A percentile compares a stretch with the other conserved stretches of the same genome.
These are phyloP conservation scores for Auriculariales sp. DNA, from an alignment of 768 basidiomycete species.

Conservation along the genomic window DNA sequence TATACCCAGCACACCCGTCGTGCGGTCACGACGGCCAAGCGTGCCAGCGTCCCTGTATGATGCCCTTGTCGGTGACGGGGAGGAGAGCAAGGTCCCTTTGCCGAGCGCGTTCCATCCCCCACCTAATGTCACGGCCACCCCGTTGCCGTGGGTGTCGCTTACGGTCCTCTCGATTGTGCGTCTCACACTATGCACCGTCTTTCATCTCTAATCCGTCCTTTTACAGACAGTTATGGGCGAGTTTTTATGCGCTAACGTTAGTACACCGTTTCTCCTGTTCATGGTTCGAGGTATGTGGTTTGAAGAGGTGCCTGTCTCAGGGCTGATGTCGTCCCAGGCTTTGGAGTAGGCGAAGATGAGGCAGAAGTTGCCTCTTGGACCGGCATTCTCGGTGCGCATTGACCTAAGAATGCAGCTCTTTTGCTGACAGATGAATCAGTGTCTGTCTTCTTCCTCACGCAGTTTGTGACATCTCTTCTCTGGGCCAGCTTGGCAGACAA, in stretches of 20 bases:
- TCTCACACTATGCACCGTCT: slow-evolving; percentile 8
- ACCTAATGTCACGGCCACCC: slow-evolving; percentile 36
- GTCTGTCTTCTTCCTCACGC: slow-evolving; percentile 81
- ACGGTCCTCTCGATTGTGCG: slow-evolving; percentile 80
- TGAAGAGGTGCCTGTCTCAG: background rate
- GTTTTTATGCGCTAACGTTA: slow-evolving; percentile 86
- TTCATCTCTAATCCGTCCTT: slow-evolving; percentile 1
- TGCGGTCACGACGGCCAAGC: no score
- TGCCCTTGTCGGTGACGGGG: background rate
- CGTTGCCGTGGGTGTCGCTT: slow-evolving; percentile 78
- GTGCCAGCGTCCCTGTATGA: no score
- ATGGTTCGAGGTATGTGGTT: slow-evolving; percentile 71
- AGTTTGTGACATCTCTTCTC: slow-evolving; percentile 86
- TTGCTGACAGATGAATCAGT: slow-evolving; percentile 26
- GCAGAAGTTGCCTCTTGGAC: slow-evolving; percentile 80
- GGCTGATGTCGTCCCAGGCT: slow-evolving; percentile 16
- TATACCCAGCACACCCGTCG: no score
- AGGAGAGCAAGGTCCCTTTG: background rate
- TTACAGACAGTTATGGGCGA: slow-evolving; percentile 89
- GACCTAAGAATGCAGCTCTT: no score
- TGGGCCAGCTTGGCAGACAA: slow-evolving; percentile 92
- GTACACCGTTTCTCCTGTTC: slow-evolving; percentile 81
- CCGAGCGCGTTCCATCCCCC: background rate
- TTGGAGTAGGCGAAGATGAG: slow-evolving; percentile 51
- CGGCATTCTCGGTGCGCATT: slow-evolving; percentile 56